Evolutionary conservation across 1,284 basidiomycete species (phyloP), one percentile per base, ranked within the genome.

Genomic region (Ceratobasidium papillatum): DNA sequence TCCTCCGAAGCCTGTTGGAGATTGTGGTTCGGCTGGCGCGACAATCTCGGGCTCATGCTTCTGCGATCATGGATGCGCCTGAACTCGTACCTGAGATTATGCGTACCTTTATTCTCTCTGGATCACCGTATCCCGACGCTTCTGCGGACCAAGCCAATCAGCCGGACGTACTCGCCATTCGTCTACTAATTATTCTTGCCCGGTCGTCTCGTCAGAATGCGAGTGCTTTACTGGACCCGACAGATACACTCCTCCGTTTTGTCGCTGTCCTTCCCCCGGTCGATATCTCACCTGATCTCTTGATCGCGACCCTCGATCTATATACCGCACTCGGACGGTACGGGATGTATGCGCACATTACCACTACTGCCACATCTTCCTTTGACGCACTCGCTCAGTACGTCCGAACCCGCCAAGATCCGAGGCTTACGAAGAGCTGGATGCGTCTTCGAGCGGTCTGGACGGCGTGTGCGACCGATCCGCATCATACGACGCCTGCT

Each of bases 401-500:
- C 62, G 77, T 77, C 27, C 71, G 82, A 19, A 76, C 83, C n/a
- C 81, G 81, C 77, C 74, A 78, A 2, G 61, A 63, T 11, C n/a
- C 59, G 47, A n/a, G 32, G 19, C 77, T 83, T 3, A 79, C 80
- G 14, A 51, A 17, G 63, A 45, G 59, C 11, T 94, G 87, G 87
- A 82, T 83, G 14, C 81, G 80, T 52, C 81, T 94, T 2, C 78
- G 94, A 0, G 87, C 88, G 71, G 83, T 86, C 0, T 98, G 95
- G 95, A 91, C 86, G 7, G 85, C 89, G 0, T 96, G 94, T 78
- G 94, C 95, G 0, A 87, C 89, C 25, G 93, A 98, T 80, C 96
- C 96, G 1, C 96, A 99, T 81, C 85, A 87, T 74, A 96, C 95
- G 7, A 91, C 90, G 7, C 94, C 94, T 0, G 86, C 86, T 19